Evolutionary conservation across 2,329 filamentous ascomycete species (phyloP).

Genomic region (Monilinia laxa): DNA sequence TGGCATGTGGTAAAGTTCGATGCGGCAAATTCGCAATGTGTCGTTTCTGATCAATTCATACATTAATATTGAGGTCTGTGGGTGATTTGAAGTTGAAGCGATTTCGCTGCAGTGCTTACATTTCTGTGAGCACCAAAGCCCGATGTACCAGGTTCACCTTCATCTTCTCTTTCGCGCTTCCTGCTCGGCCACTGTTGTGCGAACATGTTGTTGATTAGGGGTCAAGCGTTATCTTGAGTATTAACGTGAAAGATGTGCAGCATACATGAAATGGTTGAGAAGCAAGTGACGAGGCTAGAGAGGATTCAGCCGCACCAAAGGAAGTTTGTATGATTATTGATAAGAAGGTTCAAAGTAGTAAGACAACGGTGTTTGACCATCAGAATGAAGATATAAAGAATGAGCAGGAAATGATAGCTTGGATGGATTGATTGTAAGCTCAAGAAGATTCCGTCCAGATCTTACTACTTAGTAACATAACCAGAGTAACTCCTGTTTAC

Average conservation of each 20-base stretch:
- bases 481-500: background rate
- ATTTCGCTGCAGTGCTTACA: constrained; percentile 28
- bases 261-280: background rate
- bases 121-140: constrained; percentile 40
- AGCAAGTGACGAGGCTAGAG: constrained; percentile 1
- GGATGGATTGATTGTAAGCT: background rate
- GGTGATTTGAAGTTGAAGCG: constrained; percentile 1
- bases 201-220: constrained; percentile 6
- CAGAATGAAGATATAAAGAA: constrained; percentile 3
- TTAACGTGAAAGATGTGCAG: background rate
- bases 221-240: background rate
- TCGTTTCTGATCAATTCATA: constrained; percentile 36
- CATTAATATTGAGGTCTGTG: constrained; percentile 13
- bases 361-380: background rate
- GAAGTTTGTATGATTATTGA: background rate
- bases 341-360: too few species aligned
- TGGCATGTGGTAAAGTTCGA: constrained; percentile 33
- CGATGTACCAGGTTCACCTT: constrained; percentile 32
- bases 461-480: background rate
- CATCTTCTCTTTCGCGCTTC: constrained; percentile 38
- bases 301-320: constrained; percentile 1
- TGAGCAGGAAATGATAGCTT: background rate
- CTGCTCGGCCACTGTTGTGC: constrained; percentile 26
- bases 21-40: constrained; percentile 37
- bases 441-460: background rate